Conservation (phyloP, 179 eudicot species). For the Patellifolia procumbens region DNA sequence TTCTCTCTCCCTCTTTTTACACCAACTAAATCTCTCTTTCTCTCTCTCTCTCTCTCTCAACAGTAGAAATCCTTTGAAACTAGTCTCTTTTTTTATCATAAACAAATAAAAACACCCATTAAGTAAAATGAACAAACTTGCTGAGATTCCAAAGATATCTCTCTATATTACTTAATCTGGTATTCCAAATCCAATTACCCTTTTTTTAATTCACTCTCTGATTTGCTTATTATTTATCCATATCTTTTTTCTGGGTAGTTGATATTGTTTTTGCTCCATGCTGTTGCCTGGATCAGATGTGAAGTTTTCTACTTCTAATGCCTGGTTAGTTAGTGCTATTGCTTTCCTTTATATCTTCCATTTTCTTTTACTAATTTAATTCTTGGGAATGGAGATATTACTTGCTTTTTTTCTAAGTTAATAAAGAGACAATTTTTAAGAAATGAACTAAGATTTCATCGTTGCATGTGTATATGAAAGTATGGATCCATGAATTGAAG, state of each 20-base stretch:
- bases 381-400: not conserved
- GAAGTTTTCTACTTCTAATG: slow-evolving; percentile 9
- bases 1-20: not conserved
- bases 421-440: not conserved
- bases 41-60: not conserved
- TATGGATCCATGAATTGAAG: not conserved
- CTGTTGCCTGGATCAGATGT: slow-evolving; percentile 20
- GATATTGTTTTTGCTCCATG: slow-evolving; percentile 8
- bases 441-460: not conserved
- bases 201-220: not conserved
- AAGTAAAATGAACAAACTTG: not conserved
- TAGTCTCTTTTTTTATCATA: slow-evolving; percentile 2
- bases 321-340: slow-evolving; percentile 21
- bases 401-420: not conserved
- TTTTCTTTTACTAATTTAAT: not conserved
- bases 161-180: not conserved
- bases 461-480: not conserved
- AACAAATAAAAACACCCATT: not conserved
- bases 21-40: not conserved
- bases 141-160: slow-evolving; percentile 20
- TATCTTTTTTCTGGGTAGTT: slow-evolving; percentile 17
- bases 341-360: not conserved
- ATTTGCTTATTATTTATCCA: not conserved
- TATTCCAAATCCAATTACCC: not conserved
- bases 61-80: slow-evolving; percentile 7